Conservation (phyloP, 257 asterid genomes). For the Misopates orontium region DNA sequence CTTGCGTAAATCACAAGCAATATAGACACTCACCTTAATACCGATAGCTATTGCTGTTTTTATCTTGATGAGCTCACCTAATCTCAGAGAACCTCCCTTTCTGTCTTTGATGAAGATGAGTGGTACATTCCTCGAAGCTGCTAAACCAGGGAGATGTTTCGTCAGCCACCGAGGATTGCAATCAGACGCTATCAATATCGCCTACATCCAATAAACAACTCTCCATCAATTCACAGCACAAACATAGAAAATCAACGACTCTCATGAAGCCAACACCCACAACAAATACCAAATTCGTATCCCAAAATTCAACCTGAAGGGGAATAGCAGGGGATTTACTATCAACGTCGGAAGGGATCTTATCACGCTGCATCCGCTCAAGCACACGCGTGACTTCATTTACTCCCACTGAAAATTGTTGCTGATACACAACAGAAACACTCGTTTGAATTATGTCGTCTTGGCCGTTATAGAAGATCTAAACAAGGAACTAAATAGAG, state of each 20-base stretch:
- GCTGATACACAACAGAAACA: conserved; percentile 40
- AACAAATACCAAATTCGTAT: background rate
- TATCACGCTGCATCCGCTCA: conserved; percentile 58
- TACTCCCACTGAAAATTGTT: conserved; percentile 79
- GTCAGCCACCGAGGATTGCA: conserved; percentile 83
- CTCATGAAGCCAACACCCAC: background rate
- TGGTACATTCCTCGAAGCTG: conserved; percentile 72
- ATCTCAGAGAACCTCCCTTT: conserved; percentile 66
- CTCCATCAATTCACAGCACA: background rate
- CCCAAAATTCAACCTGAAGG: conserved; percentile 59
- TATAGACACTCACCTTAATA: conserved; percentile 51
- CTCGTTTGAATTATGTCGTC: background rate
- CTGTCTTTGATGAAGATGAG: conserved; percentile 61
- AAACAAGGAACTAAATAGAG: background rate
- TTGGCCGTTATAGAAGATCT: background rate
- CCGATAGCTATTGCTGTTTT: conserved; percentile 85
- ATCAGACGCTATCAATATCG: conserved; percentile 71
- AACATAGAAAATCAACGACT: background rate
- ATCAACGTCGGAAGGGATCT: conserved; percentile 19
- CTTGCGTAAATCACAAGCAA: background rate
- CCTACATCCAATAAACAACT: conserved; percentile 38
- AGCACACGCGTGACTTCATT: conserved; percentile 89
- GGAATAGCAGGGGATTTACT: conserved; percentile 30
- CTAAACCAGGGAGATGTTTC: conserved; percentile 72
- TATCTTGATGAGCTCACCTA: conserved; percentile 77